Base-by-base conservation (phyloP, 495 filamentous ascomycete species). In the Ramalina peruviana region DNA sequence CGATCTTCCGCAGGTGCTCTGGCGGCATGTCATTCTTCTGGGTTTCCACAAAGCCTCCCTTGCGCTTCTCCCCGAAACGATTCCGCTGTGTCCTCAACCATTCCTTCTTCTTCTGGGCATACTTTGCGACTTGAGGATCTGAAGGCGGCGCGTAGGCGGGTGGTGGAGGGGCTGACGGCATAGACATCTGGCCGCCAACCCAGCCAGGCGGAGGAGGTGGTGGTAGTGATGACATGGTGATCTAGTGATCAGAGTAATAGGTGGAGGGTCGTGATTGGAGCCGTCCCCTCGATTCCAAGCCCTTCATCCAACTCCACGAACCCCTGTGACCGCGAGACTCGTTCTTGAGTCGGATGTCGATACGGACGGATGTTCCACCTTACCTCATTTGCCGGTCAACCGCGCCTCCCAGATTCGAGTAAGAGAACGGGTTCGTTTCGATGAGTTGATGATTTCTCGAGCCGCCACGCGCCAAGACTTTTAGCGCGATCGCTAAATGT, bases 11-110 rank as follows among this genome's bases (percentile, higher is more conserved):
- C 60, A 97, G 63, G 80, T 99, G 93, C 71, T 97, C 90, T 4
- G 90, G 88, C 0, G 93, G 93, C 89, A 99, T 94, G 61, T 99
- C 93, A 7, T 87, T 87, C 74, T 99, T 99, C 64, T 97, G 88
- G 19, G 88, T 94, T 65, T 97, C 90, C 6, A 97, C 85, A 55
- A 93, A 96, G 3, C 93, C 93, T 6, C 82, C 88, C 67, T 95
- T 96, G 48, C 92, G 74, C 74, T 94, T 96, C 74, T 99, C 93
- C 44, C 88, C 85, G 56, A 97, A 99, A 41, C 93, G 82, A 62
- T 86, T 90, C 58, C 87, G 80, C 69, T 96, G 90, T 59, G 74
- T 78, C 45, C 92, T 85, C 63, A 96, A 72, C 93, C 93, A 99
- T 80, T 96, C 88, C 65, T 88, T 93, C 75, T 96, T 97, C 75